These are phyloP conservation scores for Paramecium primaurelia DNA, from an alignment of 73 alveolate species.

Conservation along the genomic window DNA sequence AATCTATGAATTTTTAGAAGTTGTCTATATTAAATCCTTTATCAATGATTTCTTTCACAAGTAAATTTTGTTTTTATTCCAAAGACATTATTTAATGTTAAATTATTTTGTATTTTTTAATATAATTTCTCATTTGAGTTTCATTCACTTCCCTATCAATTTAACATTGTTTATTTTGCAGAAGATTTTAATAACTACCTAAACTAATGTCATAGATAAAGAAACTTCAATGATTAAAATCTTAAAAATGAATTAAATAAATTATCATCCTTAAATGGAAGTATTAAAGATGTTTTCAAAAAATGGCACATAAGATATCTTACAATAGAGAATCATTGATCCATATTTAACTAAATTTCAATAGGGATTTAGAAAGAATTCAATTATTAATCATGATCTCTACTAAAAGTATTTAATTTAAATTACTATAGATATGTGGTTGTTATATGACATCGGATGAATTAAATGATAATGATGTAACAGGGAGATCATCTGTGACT, in stretches of 20 bases:
- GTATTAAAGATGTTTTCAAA: constrained; percentile 84
- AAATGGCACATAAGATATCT: constrained; percentile 89
- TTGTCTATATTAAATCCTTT: not conserved
- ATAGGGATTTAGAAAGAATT: constrained; percentile 71
- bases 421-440: constrained; percentile 54
- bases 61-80: not conserved
- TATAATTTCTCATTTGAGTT: not conserved
- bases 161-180: constrained; percentile 68
- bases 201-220: constrained; percentile 82
- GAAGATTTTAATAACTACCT: constrained; percentile 84
- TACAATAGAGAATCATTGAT: constrained; percentile 73
- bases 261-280: constrained; percentile 74
- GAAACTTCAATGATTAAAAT: constrained; percentile 74
- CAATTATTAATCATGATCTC: constrained; percentile 71
- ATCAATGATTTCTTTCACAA: not conserved
- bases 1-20: not conserved
- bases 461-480: constrained; percentile 96
- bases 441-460: constrained; percentile 97
- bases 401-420: constrained; percentile 47
- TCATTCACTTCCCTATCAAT: constrained; percentile 59
- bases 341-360: constrained; percentile 68
- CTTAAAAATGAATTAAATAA: constrained; percentile 1
- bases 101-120: not conserved
- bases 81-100: not conserved
- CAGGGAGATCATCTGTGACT: constrained; percentile 99